Base-by-base conservation (phyloP, 495 filamentous ascomycete species). In the Xylaria venustula region DNA sequence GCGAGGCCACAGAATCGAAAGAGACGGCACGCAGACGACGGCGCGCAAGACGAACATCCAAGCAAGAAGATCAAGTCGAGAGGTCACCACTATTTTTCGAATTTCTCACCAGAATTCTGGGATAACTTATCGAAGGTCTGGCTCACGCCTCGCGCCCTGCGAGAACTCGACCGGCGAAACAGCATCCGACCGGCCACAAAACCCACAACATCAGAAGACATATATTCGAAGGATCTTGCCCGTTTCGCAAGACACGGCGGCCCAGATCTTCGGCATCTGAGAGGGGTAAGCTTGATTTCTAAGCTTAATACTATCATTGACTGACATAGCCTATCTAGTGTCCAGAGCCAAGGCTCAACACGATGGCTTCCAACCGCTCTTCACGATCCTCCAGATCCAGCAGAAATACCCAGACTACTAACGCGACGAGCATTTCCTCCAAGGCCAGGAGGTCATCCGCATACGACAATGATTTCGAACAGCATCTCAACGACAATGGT, bases 141-240 rank as follows among this genome's bases (percentile, higher is more conserved):
- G 67, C 66, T 75, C 37, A 75, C 66, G 3, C 58, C 8, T 60
- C 60, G 63, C 22, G 68, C 72, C 42, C 58, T 75, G 45, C 65
- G 68, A 64, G 73, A 77, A 61, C 65, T 73, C 34, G 70, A 75
- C 60, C 72, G 70, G 51, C 66, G 63, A 45, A 75, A 71, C 57
- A 55, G 20, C 17, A 17, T 22, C 9, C 23, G 32, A 49, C 26
- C 25, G 9, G 3, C 30, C 15, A 15, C 42, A 8, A 1, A 32
- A 5, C 54, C 22, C 54, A 7, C 23, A 1, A 34, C 41, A 34
- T 11, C 6, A 2, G 15, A 2, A n/a, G 22, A 32, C 3, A 7
- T 30, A 7, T 20, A 17, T 15, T 34, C 17, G 1, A 2, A 11
- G 3, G 34, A 32, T 17, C 25, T 58, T 22, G 41, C 54, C n/a